phyloP scores from a whole-genome alignment of 2,329 filamentous ascomycete genomes.

The Sordariomycetes sp. region DNA sequence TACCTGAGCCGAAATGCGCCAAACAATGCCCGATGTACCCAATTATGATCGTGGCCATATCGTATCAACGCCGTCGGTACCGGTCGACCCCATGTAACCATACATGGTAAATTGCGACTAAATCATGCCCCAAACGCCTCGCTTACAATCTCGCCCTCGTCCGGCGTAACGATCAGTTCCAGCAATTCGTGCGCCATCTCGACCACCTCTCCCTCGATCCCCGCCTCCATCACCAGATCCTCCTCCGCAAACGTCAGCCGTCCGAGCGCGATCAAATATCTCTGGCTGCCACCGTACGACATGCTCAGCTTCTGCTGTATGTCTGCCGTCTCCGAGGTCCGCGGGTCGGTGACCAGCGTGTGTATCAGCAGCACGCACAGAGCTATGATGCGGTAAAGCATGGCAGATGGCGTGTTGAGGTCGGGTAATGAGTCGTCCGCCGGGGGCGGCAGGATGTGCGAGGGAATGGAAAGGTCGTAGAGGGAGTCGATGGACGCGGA shows the following conservation, averaged over 20 bases:
- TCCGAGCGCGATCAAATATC: constrained; percentile 72
- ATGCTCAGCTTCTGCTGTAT: constrained; percentile 63
- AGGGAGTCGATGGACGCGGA: constrained; percentile 62
- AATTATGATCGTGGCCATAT: neutral
- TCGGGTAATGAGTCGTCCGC: constrained; percentile 7
- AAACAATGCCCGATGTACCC: neutral
- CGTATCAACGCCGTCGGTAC: too few relatives aligned
- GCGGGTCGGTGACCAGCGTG: constrained; percentile 37
- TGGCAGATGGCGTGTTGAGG: constrained; percentile 10
- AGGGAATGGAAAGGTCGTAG: constrained; percentile 45
- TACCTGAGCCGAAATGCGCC: too few relatives aligned
- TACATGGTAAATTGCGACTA: neutral
- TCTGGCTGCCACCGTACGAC: constrained; percentile 66
- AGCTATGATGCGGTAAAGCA: constrained; percentile 36
- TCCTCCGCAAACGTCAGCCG: constrained; percentile 78
- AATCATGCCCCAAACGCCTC: constrained; percentile 29
- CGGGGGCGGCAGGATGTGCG: constrained; percentile 23
- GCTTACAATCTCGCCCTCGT: constrained; percentile 42
- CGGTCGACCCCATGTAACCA: too few relatives aligned
- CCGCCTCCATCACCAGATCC: constrained; percentile 65
- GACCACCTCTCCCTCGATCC: constrained; percentile 67
- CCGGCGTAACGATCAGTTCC: constrained; percentile 71
- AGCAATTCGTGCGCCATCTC: constrained; percentile 76
- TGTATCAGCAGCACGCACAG: constrained; percentile 41
- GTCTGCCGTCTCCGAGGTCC: constrained; percentile 39